A percentile compares a stretch with the other conserved stretches of the same genome.
Conservation (phyloP, 2,329 filamentous ascomycete species). For the Scytalidium lignicola region DNA sequence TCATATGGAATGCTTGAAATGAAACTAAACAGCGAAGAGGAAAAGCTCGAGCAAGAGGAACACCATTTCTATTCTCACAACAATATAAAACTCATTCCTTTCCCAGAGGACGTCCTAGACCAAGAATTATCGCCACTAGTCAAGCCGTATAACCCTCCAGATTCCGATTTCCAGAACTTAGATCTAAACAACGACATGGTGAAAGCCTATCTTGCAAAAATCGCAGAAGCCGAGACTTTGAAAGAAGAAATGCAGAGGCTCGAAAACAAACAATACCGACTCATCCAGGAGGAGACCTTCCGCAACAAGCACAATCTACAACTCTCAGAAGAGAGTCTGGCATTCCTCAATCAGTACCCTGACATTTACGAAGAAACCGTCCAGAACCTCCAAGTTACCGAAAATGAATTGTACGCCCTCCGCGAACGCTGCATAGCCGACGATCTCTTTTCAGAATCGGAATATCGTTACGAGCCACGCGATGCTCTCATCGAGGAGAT, state of each 20-base stretch:
- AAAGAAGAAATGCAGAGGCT: conserved; percentile 12
- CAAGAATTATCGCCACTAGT: conserved; percentile 10
- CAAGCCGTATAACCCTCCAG: conserved; percentile 5
- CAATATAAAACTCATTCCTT: conserved; percentile 2
- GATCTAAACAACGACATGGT: conserved; percentile 7
- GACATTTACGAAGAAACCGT: conserved; percentile 8
- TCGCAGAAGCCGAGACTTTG: conserved; percentile 9
- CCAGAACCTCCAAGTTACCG: conserved; percentile 10
- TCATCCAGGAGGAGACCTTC: conserved; percentile 9
- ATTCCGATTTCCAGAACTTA: neutral
- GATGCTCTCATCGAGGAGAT: conserved; percentile 17
- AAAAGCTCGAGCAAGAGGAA: conserved; percentile 18
- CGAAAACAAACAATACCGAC: conserved; percentile 10
- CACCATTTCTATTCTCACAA: conserved; percentile 13
- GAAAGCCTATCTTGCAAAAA: conserved; percentile 10
- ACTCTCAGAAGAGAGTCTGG: conserved; percentile 7
- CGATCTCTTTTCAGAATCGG: conserved; percentile 12
- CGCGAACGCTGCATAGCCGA: conserved; percentile 14
- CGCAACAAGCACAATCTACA: conserved; percentile 10
- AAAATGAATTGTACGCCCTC: conserved; percentile 13
- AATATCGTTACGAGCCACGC: conserved; percentile 16
- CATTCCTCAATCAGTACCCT: conserved; percentile 15
- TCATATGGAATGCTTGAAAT: conserved; percentile 12
- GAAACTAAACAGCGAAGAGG: conserved; percentile 12
- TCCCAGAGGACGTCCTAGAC: conserved; percentile 9